phyloP scores from a whole-genome alignment of 2,329 filamentous ascomycete genomes.

The Xylariales sp. region DNA sequence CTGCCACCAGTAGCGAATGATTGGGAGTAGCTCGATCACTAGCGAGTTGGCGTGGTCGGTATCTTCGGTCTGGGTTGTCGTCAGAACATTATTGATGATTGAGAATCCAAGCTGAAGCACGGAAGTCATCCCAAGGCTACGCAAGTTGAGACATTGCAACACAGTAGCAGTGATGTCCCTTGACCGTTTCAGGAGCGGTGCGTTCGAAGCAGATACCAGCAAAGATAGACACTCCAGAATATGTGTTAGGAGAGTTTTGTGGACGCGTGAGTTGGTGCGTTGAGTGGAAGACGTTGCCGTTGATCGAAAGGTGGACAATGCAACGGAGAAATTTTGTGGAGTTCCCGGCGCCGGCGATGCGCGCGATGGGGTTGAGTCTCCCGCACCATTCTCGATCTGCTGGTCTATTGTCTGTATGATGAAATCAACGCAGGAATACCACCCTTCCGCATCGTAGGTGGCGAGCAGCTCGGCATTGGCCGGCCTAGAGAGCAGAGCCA shows the following conservation, averaged over 20 bases:
- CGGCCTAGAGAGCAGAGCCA: constrained; percentile 64
- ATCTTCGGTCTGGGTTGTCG: constrained; percentile 64
- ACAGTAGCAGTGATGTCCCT: constrained; percentile 52
- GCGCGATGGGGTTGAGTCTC: constrained; percentile 29
- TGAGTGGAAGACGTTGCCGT: constrained; percentile 13
- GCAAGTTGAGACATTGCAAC: constrained; percentile 57
- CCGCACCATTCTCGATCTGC: constrained; percentile 39
- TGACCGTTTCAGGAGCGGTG: constrained; percentile 56
- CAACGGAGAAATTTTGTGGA: constrained; percentile 20
- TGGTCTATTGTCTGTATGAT: constrained; percentile 59
- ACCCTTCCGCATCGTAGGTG: constrained; percentile 50
- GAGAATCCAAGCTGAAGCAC: constrained; percentile 71
- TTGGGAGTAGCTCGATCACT: constrained; percentile 59
- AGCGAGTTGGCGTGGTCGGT: constrained; percentile 56
- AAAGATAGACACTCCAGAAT: constrained; percentile 62
- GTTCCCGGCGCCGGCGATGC: constrained; percentile 43
- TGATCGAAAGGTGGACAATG: constrained; percentile 26
- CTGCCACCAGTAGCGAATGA: constrained; percentile 75
- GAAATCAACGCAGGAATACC: constrained; percentile 68
- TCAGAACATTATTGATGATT: constrained; percentile 67
- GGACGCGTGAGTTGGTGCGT: constrained; percentile 19
- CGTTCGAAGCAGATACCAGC: constrained; percentile 62
- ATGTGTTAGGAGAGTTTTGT: constrained; percentile 39
- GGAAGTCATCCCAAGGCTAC: constrained; percentile 53
- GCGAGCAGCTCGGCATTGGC: constrained; percentile 78